Evolutionary conservation across 352 stramenopile species (phyloP), one percentile per base, ranked within the genome.

Genomic region (Globisporangium nodosum): DNA sequence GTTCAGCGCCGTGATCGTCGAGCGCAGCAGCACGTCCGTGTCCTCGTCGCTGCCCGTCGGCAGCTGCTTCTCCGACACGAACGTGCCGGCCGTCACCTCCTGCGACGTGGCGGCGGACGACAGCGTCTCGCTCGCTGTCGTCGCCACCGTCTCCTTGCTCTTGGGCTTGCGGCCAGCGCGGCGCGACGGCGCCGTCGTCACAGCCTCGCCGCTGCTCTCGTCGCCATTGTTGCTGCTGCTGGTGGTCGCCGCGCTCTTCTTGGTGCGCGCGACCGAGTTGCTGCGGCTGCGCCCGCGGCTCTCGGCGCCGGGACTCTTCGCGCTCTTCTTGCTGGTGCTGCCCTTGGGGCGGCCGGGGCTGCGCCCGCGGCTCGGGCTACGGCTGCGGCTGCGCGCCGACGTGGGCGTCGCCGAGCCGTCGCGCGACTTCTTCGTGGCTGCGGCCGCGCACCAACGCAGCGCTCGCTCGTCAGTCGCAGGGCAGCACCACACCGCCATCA

Each of bases 281-380:
- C 79, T 91, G 49, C 81, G 80, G 18, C 77, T 85, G 53, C 81
- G 79, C 48, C 78, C 73, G 52, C 76, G 76, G 51, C 66, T 66
- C 27, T 54, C 49, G 18, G 30, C 5, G 13, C 51, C 33, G 16
- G 68, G 54, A 6, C 67, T 62, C 6, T 73, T 54, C 8, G 43
- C 43, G 51, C 69, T 71, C 60, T 66, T 52, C 43, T 59, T 59
- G 18, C 18, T 11, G n/a, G 37, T 50, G 54, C 62, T 71, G 59
- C 73, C 48, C 37, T 63, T 58, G 20, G 56, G 49, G 12, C 57
- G 66, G n/a, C 70, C 63, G 45, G 65, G 66, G 11, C 76, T 66
- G 56, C 77, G 80, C 3, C 74, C 73, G 30, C 68, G 78, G 16
- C 70, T 74, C 30, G 76, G 76, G 52, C 78, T 87, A 24, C 74